Evolutionary conservation across 192 early-diverging fungal species (phyloP).

Genomic region (Ramicandelaber brevisporus): DNA sequence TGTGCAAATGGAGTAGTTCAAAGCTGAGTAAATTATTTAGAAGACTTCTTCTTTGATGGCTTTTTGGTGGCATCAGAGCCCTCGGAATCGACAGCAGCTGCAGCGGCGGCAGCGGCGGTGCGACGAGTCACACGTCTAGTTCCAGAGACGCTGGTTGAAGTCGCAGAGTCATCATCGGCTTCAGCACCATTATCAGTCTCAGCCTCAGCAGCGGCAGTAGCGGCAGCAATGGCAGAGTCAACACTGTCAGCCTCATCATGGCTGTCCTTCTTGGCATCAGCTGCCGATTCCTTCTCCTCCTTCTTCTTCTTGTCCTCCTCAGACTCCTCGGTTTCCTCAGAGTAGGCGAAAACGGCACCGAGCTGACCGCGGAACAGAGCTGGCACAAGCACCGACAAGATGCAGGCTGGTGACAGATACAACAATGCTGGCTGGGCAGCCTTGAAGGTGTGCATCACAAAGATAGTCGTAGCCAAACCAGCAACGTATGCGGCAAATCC

Average conservation of each 20-base stretch:
- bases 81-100: conserved; percentile 3
- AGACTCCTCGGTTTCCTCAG: conserved; percentile 25
- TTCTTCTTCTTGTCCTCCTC: conserved; percentile 20
- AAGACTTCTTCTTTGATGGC: conserved; percentile 5
- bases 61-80: conserved; percentile 3
- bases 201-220: neutral
- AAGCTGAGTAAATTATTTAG: too few relatives aligned
- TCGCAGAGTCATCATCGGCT: conserved; percentile 17
- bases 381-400: conserved; percentile 46
- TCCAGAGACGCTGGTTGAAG: conserved; percentile 1
- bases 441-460: conserved; percentile 86
- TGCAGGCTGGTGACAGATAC: conserved; percentile 93
- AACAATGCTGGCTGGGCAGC: conserved; percentile 90
- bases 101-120: conserved; percentile 2
- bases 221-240: conserved; percentile 1
- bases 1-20: too few relatives aligned
- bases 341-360: conserved; percentile 30
- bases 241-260: neutral
- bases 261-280: neutral
- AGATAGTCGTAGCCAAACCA: conserved; percentile 69
- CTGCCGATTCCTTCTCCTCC: conserved; percentile 4
- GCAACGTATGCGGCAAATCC: conserved; percentile 53
- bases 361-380: conserved; percentile 40
- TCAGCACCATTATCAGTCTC: conserved; percentile 9
- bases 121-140: conserved; percentile 1